phyloP scores from a whole-genome alignment of 352 stramenopile genomes.

The Pythium rishiriense region DNA sequence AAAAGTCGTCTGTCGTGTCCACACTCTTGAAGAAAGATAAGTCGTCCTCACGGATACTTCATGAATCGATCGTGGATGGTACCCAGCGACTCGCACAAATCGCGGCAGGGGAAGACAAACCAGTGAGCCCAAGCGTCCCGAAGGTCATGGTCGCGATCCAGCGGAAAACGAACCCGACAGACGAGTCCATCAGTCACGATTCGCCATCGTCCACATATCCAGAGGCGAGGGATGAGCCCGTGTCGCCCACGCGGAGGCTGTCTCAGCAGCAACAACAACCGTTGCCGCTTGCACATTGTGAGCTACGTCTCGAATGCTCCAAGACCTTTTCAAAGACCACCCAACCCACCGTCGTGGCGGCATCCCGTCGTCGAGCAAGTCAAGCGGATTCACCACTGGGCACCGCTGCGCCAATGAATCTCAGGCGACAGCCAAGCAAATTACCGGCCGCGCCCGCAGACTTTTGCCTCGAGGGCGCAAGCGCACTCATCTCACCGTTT shows the following conservation, averaged over 20 bases:
- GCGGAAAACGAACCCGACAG: background rate
- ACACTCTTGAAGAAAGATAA: background rate
- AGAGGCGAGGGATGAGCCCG: background rate
- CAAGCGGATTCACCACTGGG: background rate
- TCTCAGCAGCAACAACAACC: slow-evolving; percentile 1
- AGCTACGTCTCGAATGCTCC: background rate
- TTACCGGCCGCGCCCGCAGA: background rate
- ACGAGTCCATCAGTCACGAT: background rate
- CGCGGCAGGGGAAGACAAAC: background rate
- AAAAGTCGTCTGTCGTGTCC: background rate
- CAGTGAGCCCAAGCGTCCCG: slow-evolving; percentile 10
- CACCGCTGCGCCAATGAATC: background rate
- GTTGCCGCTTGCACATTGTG: background rate
- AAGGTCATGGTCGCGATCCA: slow-evolving; percentile 28
- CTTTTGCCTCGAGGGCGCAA: slow-evolving; percentile 15
- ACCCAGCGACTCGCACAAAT: background rate
- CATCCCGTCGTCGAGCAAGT: slow-evolving; percentile 3
- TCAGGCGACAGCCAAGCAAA: background rate
- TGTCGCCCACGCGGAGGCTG: background rate
- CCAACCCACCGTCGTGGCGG: background rate
- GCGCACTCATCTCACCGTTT: background rate
- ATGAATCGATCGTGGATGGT: background rate
- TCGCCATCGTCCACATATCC: background rate
- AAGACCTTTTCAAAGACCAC: background rate
- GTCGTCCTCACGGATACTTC: background rate